Evolutionary conservation across 2,329 filamentous ascomycete species (phyloP).

Genomic region (Ceratocystis smalleyi): DNA sequence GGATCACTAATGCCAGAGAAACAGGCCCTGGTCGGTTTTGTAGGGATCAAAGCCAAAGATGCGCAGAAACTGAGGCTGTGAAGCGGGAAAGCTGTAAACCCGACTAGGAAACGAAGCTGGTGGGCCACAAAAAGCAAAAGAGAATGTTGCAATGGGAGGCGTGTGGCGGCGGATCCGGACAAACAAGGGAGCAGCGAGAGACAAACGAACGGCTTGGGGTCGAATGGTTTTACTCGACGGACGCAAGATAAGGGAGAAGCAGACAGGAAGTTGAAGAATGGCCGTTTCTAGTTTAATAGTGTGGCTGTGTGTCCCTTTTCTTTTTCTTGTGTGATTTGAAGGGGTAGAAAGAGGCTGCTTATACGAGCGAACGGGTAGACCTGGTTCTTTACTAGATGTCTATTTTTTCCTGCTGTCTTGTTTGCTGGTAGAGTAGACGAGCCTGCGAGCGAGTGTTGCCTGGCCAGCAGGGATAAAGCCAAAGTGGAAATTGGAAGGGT

Average conservation of each 20-base stretch:
- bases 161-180: constrained; percentile 4
- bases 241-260: constrained; percentile 2
- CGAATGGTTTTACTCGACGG: background rate
- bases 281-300: background rate
- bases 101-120: background rate
- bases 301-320: background rate
- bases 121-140: background rate
- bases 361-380: background rate
- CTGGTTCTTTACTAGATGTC: background rate
- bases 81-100: background rate
- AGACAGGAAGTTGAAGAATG: background rate
- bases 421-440: background rate
- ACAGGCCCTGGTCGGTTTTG: constrained; percentile 6
- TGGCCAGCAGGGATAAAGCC: background rate
- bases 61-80: background rate
- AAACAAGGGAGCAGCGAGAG: constrained; percentile 4
- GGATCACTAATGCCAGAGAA: constrained; percentile 12
- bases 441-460: background rate
- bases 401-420: background rate
- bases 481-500: constrained; percentile 6
- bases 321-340: background rate
- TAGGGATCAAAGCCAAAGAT: constrained; percentile 4
- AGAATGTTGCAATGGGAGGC: background rate
- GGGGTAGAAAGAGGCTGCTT: background rate
- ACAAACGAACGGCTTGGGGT: background rate